phyloP scores from a whole-genome alignment of 257 asterid genomes.

The Solanum verrucosum region DNA sequence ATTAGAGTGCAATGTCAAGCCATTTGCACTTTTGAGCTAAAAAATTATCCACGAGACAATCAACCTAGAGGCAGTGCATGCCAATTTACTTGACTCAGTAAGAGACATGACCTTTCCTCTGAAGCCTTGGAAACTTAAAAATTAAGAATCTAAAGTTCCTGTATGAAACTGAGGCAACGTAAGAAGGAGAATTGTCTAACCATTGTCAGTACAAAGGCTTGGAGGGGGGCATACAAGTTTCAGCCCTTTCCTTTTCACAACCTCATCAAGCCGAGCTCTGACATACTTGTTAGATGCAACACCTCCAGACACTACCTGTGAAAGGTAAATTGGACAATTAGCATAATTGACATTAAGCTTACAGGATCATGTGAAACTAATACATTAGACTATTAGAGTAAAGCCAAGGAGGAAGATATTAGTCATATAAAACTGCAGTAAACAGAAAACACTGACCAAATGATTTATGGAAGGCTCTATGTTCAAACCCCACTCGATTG shows the following conservation, averaged over 20 bases:
- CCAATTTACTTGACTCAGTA: background rate
- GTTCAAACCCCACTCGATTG: constrained; percentile 82
- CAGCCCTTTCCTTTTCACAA: constrained; percentile 54
- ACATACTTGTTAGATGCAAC: constrained; percentile 90
- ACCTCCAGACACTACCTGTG: constrained; percentile 95
- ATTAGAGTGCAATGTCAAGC: background rate
- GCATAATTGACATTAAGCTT: background rate
- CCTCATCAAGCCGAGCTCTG: constrained; percentile 51
- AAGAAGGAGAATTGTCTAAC: constrained; percentile 18
- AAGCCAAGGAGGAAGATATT: background rate
- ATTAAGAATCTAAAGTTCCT: background rate
- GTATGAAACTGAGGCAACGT: background rate
- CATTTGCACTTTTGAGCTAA: background rate
- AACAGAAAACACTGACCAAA: constrained; percentile 43
- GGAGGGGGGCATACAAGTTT: constrained; percentile 96
- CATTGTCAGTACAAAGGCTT: constrained; percentile 90
- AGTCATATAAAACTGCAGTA: background rate
- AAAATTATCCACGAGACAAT: background rate
- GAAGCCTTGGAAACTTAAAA: background rate
- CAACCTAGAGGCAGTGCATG: background rate
- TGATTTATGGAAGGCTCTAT: constrained; percentile 73
- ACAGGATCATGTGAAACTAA: background rate
- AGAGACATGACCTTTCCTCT: background rate
- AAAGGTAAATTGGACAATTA: constrained; percentile 1
- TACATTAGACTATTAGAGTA: background rate